Conservation (phyloP, 164 flowering plant species). For the Liquidambar formosana region DNA sequence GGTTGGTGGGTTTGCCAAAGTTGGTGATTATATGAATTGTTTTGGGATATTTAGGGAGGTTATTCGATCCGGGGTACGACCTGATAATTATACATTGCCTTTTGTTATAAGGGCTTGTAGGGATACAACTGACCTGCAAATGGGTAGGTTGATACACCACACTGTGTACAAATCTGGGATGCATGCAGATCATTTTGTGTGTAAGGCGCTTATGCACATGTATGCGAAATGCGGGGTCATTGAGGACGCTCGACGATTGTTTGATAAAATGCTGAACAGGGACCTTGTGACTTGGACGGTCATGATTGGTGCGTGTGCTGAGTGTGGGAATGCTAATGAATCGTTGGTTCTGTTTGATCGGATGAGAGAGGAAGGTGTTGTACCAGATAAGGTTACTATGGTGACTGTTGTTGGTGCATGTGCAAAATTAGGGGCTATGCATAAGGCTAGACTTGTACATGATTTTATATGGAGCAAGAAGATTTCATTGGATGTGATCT, state of each 20-base stretch:
- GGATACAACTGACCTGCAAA: conserved; percentile 24
- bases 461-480: conserved; percentile 31
- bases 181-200: conserved; percentile 36
- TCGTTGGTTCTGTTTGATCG: conserved; percentile 49
- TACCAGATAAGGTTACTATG: conserved; percentile 53
- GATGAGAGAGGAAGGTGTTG: conserved; percentile 49
- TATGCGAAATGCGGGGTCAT: conserved; percentile 43
- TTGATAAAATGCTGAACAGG: conserved; percentile 45
- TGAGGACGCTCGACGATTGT: conserved; percentile 46
- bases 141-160: conserved; percentile 42
- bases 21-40: conserved; percentile 40
- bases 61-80: conserved; percentile 29
- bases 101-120: conserved; percentile 48
- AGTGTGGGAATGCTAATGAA: conserved; percentile 40
- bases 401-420: conserved; percentile 58
- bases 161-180: conserved; percentile 38
- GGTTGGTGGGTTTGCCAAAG: conserved; percentile 53
- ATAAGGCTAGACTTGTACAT: conserved; percentile 41
- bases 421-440: conserved; percentile 56
- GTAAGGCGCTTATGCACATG: conserved; percentile 49
- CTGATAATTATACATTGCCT: conserved; percentile 48
- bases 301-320: conserved; percentile 55
- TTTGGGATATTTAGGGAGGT: conserved; percentile 40
- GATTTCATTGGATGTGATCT: conserved; percentile 38
- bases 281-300: conserved; percentile 61